Evolutionary conservation across 306 rosid genomes (phyloP), one percentile per base, ranked within the genome.

Genomic region (Acacia crassicarpa): DNA sequence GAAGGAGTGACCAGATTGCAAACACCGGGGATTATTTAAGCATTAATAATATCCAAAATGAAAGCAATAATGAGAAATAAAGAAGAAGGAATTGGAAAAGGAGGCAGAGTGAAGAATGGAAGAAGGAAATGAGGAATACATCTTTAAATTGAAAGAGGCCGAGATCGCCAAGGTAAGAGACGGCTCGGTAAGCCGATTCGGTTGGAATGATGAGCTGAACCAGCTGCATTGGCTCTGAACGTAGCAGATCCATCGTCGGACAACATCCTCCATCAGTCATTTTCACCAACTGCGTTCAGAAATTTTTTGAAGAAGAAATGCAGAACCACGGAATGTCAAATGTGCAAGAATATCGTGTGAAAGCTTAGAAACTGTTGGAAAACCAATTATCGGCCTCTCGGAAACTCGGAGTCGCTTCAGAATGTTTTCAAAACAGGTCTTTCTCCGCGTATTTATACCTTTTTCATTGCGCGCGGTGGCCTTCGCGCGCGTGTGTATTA

Each of bases 211-310:
- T 89, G 67, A 89, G 86, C 65, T 89, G 94, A 72, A 35, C 90
- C 70, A 91, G 79, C 30, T 86, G 92, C 94, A 91, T 89, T 79
- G 91, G 88, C 92, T 89, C 91, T 82, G 92, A 91, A 13, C 91
- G 91, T 9, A 91, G 81, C 77, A 87, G 89, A 89, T 89, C 90
- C 94, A 87, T 87, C 70, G 84, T 72, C 41, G 79, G 76, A 43
- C 75, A 54, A 48, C 82, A 19, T 10, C 76, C 83, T 74, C 43
- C 58, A 15, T 72, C 82, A 19, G 44, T 23, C 78, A 70, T 43
- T 32, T 59, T 17, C 65, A 33, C 10, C 25, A 46, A 4, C 8
- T n/a, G 13, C 11, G 27, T 8, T 5, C 27, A 17, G n/a, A 67
- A 68, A 4, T 13, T 0, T 51, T 51, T 51, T 17, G 11, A 23